Evolutionary conservation across 805 yeast species (phyloP).

Genomic region (Ogataea nonfermentans): DNA sequence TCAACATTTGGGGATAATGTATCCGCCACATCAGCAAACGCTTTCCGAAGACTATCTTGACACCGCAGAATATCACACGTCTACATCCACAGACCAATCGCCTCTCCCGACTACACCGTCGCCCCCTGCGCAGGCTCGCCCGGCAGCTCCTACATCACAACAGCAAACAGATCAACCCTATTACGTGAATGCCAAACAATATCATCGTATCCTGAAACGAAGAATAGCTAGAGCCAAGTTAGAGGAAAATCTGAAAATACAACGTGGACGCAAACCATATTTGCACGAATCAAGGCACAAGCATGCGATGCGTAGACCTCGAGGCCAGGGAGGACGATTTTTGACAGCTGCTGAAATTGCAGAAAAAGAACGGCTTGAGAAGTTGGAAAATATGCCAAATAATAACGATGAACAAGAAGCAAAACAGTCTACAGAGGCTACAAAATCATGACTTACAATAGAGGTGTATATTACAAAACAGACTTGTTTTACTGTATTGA

Average conservation of each 20-base stretch:
- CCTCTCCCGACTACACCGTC: conserved; percentile 22
- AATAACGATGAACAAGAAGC: conserved; percentile 7
- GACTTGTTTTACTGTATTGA: not conserved
- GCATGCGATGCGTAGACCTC: conserved; percentile 98
- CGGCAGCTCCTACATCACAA: conserved; percentile 13
- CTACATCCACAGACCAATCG: conserved; percentile 24
- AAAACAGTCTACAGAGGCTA: conserved; percentile 2
- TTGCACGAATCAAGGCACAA: conserved; percentile 96
- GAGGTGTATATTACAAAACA: conserved; percentile 8
- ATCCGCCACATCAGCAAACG: conserved; percentile 15
- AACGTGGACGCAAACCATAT: conserved; percentile 89
- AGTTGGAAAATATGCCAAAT: conserved; percentile 22
- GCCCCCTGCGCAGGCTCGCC: conserved; percentile 16
- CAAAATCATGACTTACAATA: conserved; percentile 9
- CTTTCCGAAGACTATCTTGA: conserved; percentile 22
- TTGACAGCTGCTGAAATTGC: conserved; percentile 92
- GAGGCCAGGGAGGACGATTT: conserved; percentile 98
- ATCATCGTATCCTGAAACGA: conserved; percentile 89
- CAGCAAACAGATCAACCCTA: conserved; percentile 74
- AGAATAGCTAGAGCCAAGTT: conserved; percentile 90
- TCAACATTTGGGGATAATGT: conserved; percentile 14
- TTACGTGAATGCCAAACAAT: conserved; percentile 96
- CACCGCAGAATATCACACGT: conserved; percentile 18
- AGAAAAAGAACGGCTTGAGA: conserved; percentile 51
- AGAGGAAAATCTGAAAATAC: conserved; percentile 83